A percentile compares a stretch with the other conserved stretches of the same genome.
phyloP scores from a whole-genome alignment of 768 basidiomycete species.

The Steccherinum ochraceum region DNA sequence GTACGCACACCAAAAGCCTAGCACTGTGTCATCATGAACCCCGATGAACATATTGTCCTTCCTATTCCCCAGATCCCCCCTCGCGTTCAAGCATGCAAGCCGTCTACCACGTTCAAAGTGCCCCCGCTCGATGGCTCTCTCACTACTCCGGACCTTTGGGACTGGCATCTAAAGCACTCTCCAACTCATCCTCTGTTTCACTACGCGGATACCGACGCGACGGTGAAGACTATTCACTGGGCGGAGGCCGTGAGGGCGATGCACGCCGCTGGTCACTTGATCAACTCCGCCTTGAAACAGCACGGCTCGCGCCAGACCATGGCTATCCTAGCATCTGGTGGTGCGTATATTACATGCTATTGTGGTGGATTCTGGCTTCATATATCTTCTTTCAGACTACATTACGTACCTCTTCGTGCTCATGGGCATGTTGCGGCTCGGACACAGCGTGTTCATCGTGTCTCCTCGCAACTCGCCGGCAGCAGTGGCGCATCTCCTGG shows the following conservation, averaged over 20 bases:
- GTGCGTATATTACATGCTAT: too few species aligned
- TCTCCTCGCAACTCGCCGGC: constrained; percentile 17
- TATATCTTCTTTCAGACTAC: too few species aligned
- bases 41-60: constrained; percentile 5
- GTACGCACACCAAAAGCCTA: too few species aligned
- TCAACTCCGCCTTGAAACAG: too few species aligned
- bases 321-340: too few species aligned
- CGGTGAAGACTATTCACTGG: constrained; percentile 5
- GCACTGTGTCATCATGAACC: constrained; percentile 11
- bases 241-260: constrained; percentile 7
- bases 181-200: constrained; percentile 24
- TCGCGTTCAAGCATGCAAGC: neutral
- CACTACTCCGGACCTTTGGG: constrained; percentile 27
- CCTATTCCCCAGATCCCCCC: neutral
- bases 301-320: too few species aligned
- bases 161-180: constrained; percentile 23
- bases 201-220: constrained; percentile 14
- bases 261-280: constrained; percentile 7
- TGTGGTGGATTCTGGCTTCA: too few species aligned
- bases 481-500: constrained; percentile 23
- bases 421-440: neutral
- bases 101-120: constrained; percentile 23
- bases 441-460: constrained; percentile 12
- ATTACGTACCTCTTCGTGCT: constrained; percentile 3
- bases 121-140: constrained; percentile 28